phyloP scores from a whole-genome alignment of 345 rosid species.

The Euclidium syriacum region DNA sequence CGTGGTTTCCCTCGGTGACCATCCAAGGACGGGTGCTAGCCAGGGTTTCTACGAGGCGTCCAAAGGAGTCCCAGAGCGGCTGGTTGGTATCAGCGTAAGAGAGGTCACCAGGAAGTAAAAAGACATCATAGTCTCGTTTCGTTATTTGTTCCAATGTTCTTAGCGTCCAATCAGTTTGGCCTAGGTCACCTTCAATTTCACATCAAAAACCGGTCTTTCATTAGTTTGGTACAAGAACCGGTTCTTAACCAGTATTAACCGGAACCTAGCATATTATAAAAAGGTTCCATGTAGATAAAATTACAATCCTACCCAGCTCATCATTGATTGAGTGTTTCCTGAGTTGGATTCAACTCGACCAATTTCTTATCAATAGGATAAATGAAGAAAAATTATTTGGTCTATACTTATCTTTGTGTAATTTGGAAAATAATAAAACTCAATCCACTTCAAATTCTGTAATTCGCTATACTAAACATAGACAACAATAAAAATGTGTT shows the following conservation, averaged over 20 bases:
- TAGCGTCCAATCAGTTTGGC: slow-evolving; percentile 80
- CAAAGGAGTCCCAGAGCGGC: slow-evolving; percentile 87
- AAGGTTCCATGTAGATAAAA: neutral
- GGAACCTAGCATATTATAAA: neutral
- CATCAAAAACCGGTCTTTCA: neutral
- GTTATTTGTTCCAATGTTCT: slow-evolving; percentile 48
- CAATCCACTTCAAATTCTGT: no score
- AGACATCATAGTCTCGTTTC: slow-evolving; percentile 53
- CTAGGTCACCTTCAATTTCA: slow-evolving; percentile 66
- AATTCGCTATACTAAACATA: no score
- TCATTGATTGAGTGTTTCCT: neutral
- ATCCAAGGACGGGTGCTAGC: slow-evolving; percentile 88
- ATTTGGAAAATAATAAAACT: no score
- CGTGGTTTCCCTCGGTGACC: slow-evolving; percentile 92
- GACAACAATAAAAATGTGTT: neutral
- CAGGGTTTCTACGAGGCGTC: slow-evolving; percentile 61
- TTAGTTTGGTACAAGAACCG: neutral
- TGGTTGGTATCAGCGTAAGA: slow-evolving; percentile 75
- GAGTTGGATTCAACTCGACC: neutral
- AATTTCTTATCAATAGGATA: neutral
- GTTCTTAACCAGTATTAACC: neutral
- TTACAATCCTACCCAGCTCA: neutral
- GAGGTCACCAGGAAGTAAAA: slow-evolving; percentile 71
- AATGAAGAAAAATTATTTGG: neutral
- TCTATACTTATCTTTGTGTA: no score